Conservation (phyloP, 805 yeast species). For the Metschnikowia peoriensis region DNA sequence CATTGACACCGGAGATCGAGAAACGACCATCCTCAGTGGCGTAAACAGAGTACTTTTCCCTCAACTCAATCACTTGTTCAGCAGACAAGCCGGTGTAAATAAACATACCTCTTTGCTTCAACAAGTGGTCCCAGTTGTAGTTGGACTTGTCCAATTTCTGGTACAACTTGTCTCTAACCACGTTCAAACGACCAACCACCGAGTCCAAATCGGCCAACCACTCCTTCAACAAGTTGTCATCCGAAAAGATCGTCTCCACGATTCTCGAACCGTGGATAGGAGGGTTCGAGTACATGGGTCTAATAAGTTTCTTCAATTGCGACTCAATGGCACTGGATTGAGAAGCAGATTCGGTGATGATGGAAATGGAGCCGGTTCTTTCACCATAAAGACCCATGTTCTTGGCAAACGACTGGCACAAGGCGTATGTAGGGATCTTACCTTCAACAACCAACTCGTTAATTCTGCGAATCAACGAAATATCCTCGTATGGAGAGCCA, state of each 20-base stretch:
- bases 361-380: constrained; percentile 74
- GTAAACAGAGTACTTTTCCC: constrained; percentile 73
- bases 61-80: constrained; percentile 69
- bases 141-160: constrained; percentile 59
- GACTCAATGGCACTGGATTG: constrained; percentile 60
- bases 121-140: constrained; percentile 81
- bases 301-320: constrained; percentile 76
- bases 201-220: constrained; percentile 80
- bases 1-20: constrained; percentile 85
- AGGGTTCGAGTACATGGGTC: constrained; percentile 90
- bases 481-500: constrained; percentile 75
- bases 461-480: constrained; percentile 45
- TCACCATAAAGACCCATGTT: constrained; percentile 51
- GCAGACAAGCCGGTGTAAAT: constrained; percentile 80
- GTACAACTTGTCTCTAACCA: constrained; percentile 65
- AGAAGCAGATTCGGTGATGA: constrained; percentile 55
- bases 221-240: constrained; percentile 55
- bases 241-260: constrained; percentile 71
- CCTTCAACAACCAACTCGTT: constrained; percentile 50
- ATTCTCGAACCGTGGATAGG: constrained; percentile 93
- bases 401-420: constrained; percentile 50
- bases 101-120: constrained; percentile 95
- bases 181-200: constrained; percentile 77
- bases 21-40: constrained; percentile 90
- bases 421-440: constrained; percentile 49